Base-by-base conservation (phyloP, 2,329 filamentous ascomycete genomes). In the Aspergillus amoenus region DNA sequence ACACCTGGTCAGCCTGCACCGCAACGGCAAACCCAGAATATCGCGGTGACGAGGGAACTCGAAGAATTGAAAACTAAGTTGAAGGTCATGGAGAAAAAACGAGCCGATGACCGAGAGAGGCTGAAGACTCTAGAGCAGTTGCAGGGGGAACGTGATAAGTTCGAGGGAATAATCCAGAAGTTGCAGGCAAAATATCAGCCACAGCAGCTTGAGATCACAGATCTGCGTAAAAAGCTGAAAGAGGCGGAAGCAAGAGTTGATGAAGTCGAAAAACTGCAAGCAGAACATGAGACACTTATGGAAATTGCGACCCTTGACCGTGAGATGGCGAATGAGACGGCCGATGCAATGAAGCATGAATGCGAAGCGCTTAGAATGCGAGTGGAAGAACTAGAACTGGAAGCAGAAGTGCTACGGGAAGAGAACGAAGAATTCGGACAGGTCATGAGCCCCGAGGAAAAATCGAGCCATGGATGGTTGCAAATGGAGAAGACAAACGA, bases 291-390 rank as follows among this genome's bases (percentile, higher is more conserved):
- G 30, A 84, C 88, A 3, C 85, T 89, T 6, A 78, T 97, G 68
- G 94, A 99, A 75, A 84, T 94, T 74, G 91, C 92, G 6, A 88
- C 90, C 0, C 79, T 99, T 24, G 94, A 99, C 70, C 86, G 91
- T 44, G 93, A 99, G 73, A 96, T 97, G 90, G 94, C 94, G 0
- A 93, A 99, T 73, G 93, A 97, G 74, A 91, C 87, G 43, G 88
- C 90, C 0, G 94, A 97, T 64, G 86, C 88, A 17, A 80, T 89
- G 50, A 94, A 92, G 71, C 82, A 84, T 1, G 93, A 99, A 69
- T 78, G 95, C 22, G 90, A 96, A 39, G 82, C 85, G 2, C 73
- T 96, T 52, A 90, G 91, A 67, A 78, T 84, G 57, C 91, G 88
- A 68, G 77, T 86, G 1, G 93, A 97, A 71, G 93, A 97, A 72